Evolutionary conservation across 371 early-diverging fungal genomes (phyloP).

Genomic region (Paramicrosporidium saccamoebae): DNA sequence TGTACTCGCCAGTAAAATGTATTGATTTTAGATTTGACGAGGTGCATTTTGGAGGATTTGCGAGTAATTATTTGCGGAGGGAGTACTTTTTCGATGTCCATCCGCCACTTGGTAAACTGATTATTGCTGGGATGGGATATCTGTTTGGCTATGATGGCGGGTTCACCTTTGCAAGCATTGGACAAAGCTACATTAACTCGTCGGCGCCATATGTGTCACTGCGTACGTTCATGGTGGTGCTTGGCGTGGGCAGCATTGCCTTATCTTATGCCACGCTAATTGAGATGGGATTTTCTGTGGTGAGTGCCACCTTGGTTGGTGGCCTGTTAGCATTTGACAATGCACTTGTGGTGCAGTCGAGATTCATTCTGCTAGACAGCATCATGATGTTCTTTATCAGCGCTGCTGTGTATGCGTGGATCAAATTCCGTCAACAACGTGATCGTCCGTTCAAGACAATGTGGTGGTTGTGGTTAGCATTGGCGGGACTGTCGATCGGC

Average conservation of each 20-base stretch:
- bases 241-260: conserved; percentile 38
- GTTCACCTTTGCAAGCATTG: conserved; percentile 72
- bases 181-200: conserved; percentile 46
- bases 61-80: conserved; percentile 61
- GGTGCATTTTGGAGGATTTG: conserved; percentile 97
- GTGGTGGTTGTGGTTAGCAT: conserved; percentile 44
- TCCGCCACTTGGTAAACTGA: conserved; percentile 92
- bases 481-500: conserved; percentile 28
- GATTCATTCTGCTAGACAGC: conserved; percentile 69
- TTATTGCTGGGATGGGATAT: conserved; percentile 51
- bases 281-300: conserved; percentile 41
- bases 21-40: conserved; percentile 37
- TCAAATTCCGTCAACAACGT: conserved; percentile 44
- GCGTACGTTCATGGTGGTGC: conserved; percentile 34
- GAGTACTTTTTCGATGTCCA: conserved; percentile 96
- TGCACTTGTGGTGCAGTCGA: conserved; percentile 52
- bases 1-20: too few species aligned
- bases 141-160: conserved; percentile 71
- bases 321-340: conserved; percentile 59
- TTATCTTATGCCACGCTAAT: conserved; percentile 49
- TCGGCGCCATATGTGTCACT: conserved; percentile 62
- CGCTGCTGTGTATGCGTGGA: conserved; percentile 37
- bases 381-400: conserved; percentile 65
- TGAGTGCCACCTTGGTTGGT: conserved; percentile 35
- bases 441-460: conserved; percentile 14